phyloP scores from a whole-genome alignment of 2,329 filamentous ascomycete species.

The Bipolaris oryzae region DNA sequence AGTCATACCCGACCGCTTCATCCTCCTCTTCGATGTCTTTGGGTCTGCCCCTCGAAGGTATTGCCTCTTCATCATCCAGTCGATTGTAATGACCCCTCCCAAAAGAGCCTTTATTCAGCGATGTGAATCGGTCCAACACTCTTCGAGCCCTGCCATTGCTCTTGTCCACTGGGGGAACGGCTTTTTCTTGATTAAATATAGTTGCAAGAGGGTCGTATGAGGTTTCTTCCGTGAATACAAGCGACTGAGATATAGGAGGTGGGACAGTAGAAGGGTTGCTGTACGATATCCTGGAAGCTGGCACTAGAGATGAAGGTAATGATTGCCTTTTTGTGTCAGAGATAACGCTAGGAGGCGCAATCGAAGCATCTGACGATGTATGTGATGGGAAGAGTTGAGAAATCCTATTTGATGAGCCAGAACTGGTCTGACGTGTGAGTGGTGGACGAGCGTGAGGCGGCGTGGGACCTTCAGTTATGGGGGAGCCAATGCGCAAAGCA shows the following conservation, averaged over 20 bases:
- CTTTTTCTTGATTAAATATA: constrained; percentile 26
- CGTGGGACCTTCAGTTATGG: constrained; percentile 22
- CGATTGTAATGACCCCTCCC: constrained; percentile 36
- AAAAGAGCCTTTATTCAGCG: constrained; percentile 29
- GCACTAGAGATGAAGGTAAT: constrained; percentile 37
- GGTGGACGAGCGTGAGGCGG: constrained; percentile 30
- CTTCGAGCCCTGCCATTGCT: constrained; percentile 36
- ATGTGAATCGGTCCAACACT: constrained; percentile 40
- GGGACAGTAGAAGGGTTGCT: constrained; percentile 40
- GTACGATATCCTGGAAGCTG: constrained; percentile 37
- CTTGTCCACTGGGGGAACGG: constrained; percentile 23
- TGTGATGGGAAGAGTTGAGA: constrained; percentile 48
- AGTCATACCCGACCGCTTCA: constrained; percentile 36
- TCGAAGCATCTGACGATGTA: constrained; percentile 35
- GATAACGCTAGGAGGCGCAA: constrained; percentile 24
- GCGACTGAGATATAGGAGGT: constrained; percentile 33
- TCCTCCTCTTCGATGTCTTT: constrained; percentile 39
- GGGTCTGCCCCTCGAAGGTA: constrained; percentile 17
- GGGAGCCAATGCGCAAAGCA: constrained; percentile 41
- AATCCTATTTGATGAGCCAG: constrained; percentile 40
- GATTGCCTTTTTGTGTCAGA: constrained; percentile 36
- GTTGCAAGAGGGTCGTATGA: constrained; percentile 36
- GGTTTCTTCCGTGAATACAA: constrained; percentile 38
- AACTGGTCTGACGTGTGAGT: constrained; percentile 36
- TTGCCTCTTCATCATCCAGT: constrained; percentile 42